These are phyloP conservation scores for Fusarium duplospermum DNA, from an alignment of 2,329 filamentous ascomycete genomes.

Conservation along the genomic window DNA sequence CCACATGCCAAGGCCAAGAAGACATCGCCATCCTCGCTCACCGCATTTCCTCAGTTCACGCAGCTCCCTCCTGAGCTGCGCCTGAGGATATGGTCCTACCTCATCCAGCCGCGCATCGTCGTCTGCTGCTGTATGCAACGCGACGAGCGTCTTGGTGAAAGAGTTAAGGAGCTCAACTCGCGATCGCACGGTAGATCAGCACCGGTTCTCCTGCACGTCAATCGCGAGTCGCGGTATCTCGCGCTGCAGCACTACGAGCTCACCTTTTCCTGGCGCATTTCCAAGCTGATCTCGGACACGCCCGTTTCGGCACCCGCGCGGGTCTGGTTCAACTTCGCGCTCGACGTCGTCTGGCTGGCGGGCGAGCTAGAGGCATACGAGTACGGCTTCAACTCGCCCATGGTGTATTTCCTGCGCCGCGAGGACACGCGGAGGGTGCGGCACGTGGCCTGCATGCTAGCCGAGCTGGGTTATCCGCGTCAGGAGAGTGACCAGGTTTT, in stretches of 20 bases:
- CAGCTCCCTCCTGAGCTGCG: constrained; percentile 60
- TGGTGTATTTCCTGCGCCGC: constrained; percentile 60
- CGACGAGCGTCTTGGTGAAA: constrained; percentile 43
- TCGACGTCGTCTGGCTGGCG: constrained; percentile 59
- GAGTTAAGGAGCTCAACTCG: constrained; percentile 44
- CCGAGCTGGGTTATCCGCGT: constrained; percentile 57
- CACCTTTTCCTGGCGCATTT: constrained; percentile 60
- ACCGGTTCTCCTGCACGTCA: constrained; percentile 59
- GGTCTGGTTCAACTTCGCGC: constrained; percentile 61
- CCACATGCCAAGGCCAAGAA: constrained; percentile 7
- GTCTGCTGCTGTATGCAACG: constrained; percentile 56
- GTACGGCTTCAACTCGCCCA: constrained; percentile 60
- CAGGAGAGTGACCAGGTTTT: constrained; percentile 59
- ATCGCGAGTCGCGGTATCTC: constrained; percentile 56
- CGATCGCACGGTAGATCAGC: constrained; percentile 43
- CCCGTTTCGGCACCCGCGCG: constrained; percentile 50
- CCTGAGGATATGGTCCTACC: constrained; percentile 59
- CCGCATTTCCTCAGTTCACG: constrained; percentile 52
- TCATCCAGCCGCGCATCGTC: constrained; percentile 59
- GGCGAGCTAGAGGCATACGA: constrained; percentile 63
- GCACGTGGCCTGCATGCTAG: constrained; percentile 57
- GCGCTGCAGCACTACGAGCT: constrained; percentile 58
- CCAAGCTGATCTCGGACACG: constrained; percentile 52
- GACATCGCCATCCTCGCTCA: constrained; percentile 20
- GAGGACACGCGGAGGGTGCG: constrained; percentile 58